Conservation (phyloP, 2,329 filamentous ascomycete species). For the Talaromyces sp. region DNA sequence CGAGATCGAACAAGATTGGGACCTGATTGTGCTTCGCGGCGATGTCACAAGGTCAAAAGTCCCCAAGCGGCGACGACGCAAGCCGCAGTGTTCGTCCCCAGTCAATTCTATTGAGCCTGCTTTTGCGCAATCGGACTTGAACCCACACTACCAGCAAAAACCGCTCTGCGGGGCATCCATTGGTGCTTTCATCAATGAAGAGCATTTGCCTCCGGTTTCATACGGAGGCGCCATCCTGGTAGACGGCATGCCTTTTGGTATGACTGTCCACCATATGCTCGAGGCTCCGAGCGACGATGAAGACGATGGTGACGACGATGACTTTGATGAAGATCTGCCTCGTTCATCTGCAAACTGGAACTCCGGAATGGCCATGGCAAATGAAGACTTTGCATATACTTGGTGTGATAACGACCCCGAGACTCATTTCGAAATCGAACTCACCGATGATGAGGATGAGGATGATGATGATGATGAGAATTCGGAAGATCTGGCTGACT, state of each 20-base stretch:
- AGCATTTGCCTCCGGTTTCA: slow-evolving; percentile 83
- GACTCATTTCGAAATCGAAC: slow-evolving; percentile 41
- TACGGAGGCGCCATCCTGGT: slow-evolving; percentile 83
- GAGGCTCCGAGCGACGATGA: slow-evolving; percentile 58
- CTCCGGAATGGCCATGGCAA: slow-evolving; percentile 15
- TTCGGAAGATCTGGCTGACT: slow-evolving; percentile 34
- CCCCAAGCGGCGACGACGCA: slow-evolving; percentile 35
- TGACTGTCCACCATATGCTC: slow-evolving; percentile 96
- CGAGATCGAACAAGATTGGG: slow-evolving; percentile 50
- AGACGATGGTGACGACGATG: slow-evolving; percentile 30
- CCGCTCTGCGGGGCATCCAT: slow-evolving; percentile 87
- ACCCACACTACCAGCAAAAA: slow-evolving; percentile 69
- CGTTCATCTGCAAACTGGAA: slow-evolving; percentile 43
- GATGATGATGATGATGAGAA: slow-evolving; percentile 29
- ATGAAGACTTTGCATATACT: slow-evolving; percentile 29
- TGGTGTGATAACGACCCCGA: slow-evolving; percentile 36
- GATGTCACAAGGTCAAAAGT: slow-evolving; percentile 52
- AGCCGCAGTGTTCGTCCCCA: slow-evolving; percentile 26
- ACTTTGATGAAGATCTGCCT: slow-evolving; percentile 27
- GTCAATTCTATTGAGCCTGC: slow-evolving; percentile 20
- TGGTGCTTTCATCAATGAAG: slow-evolving; percentile 77
- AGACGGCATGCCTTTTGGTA: slow-evolving; percentile 78
- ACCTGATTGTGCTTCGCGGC: slow-evolving; percentile 56
- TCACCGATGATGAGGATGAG: slow-evolving; percentile 47
- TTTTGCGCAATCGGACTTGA: slow-evolving; percentile 39